A percentile compares a stretch with the other conserved stretches of the same genome.
Conservation (phyloP, 305 asterid genomes). For the Lippia alba region DNA sequence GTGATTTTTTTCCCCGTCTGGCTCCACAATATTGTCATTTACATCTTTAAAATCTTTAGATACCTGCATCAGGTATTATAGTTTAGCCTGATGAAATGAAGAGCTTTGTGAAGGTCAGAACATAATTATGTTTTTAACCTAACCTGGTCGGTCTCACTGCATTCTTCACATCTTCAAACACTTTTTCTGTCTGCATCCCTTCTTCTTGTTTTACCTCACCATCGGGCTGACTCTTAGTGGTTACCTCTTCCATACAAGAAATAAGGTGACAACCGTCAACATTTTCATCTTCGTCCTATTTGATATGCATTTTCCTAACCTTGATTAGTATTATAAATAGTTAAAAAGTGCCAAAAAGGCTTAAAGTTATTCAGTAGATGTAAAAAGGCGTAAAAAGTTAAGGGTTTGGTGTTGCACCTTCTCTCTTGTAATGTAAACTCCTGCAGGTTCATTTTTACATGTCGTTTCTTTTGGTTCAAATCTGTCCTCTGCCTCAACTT, state of each 20-base stretch:
- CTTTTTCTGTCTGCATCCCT: slow-evolving; percentile 33
- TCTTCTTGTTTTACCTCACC: slow-evolving; percentile 40
- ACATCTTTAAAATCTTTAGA: slow-evolving; percentile 24
- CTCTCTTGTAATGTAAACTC: slow-evolving; percentile 35
- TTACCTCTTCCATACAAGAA: slow-evolving; percentile 42
- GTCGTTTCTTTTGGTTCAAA: slow-evolving; percentile 30
- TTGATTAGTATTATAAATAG: slow-evolving; percentile 29
- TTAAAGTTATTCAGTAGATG: slow-evolving; percentile 17
- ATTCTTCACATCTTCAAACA: slow-evolving; percentile 26
- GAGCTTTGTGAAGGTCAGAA: slow-evolving; percentile 20
- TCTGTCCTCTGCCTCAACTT: slow-evolving; percentile 31
- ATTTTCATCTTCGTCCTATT: slow-evolving; percentile 40
- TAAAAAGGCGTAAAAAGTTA: neutral
- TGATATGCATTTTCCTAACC: slow-evolving; percentile 38
- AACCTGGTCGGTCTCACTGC: slow-evolving; percentile 42
- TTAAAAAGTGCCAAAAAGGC: slow-evolving; percentile 24
- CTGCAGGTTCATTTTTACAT: neutral
- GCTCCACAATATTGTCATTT: slow-evolving; percentile 34
- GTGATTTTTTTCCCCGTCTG: slow-evolving; percentile 26
- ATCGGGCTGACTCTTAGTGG: slow-evolving; percentile 39
- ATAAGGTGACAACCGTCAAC: slow-evolving; percentile 33
- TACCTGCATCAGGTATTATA: slow-evolving; percentile 37
- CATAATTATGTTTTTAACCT: slow-evolving; percentile 17
- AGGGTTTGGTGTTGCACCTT: slow-evolving; percentile 42
- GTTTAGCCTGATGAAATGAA: slow-evolving; percentile 30